phyloP scores from a whole-genome alignment of 2,329 filamentous ascomycete species.

The Blumeriella jaapii region DNA sequence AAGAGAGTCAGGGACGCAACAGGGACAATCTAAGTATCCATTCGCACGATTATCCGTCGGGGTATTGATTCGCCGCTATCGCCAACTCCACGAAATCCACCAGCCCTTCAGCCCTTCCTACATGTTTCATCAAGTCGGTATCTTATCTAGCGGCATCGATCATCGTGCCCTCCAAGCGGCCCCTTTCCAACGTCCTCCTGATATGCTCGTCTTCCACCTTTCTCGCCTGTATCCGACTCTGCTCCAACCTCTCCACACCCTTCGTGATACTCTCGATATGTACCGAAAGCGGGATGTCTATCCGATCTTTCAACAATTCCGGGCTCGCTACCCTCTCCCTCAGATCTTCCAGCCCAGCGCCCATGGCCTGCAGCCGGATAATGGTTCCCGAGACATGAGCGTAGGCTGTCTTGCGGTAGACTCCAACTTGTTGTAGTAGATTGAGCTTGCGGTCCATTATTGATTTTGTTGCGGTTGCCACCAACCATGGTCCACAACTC shows the following conservation, averaged over 20 bases:
- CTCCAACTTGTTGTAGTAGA: conserved; percentile 53
- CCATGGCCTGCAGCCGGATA: conserved; percentile 62
- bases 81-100: too few relatives aligned
- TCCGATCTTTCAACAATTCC: conserved; percentile 41
- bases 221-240: conserved; percentile 46
- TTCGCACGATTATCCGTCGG: too few relatives aligned
- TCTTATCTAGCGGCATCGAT: too few relatives aligned
- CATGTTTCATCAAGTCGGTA: too few relatives aligned
- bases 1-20: too few relatives aligned
- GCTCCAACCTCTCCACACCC: conserved; percentile 60
- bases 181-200: conserved; percentile 38
- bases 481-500: conserved; percentile 66
- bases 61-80: too few relatives aligned
- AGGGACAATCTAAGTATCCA: too few relatives aligned
- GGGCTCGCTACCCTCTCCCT: conserved; percentile 59
- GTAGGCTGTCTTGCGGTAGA: conserved; percentile 54
- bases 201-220: conserved; percentile 48
- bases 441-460: conserved; percentile 51
- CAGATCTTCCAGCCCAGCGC: conserved; percentile 58
- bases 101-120: too few relatives aligned
- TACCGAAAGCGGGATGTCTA: conserved; percentile 52
- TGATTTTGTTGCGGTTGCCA: conserved; percentile 49
- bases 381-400: conserved; percentile 58
- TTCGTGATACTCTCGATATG: conserved; percentile 66
- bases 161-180: conserved; percentile 29